phyloP scores from a whole-genome alignment of 2,329 filamentous ascomycete genomes.

The Lojkania enalia region DNA sequence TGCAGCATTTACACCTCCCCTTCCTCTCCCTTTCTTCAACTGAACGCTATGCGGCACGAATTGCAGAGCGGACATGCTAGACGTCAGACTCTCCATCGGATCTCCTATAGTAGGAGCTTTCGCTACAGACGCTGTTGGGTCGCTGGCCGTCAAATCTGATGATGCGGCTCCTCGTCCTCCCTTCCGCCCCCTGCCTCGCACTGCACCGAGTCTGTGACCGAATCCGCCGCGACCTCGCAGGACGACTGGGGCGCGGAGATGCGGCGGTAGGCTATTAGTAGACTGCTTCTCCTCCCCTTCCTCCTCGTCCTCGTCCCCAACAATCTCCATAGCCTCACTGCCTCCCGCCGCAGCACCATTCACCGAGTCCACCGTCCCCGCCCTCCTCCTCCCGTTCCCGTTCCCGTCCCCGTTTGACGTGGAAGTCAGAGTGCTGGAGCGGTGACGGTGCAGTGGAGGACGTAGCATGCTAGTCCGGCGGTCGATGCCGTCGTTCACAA shows the following conservation, averaged over 20 bases:
- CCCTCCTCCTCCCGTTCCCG: background rate
- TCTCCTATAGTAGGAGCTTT: conserved; percentile 46
- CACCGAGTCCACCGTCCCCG: background rate
- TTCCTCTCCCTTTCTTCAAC: conserved; percentile 1
- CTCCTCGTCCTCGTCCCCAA: conserved; percentile 19
- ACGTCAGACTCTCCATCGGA: conserved; percentile 65
- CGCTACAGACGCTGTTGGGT: no score
- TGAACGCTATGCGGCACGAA: conserved; percentile 68
- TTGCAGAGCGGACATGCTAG: conserved; percentile 70
- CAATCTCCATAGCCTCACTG: conserved; percentile 30
- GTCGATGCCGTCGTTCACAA: conserved; percentile 90
- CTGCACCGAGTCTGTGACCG: conserved; percentile 16
- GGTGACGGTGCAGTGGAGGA: conserved; percentile 40
- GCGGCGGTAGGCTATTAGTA: background rate
- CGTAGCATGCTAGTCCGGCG: conserved; percentile 75
- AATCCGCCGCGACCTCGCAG: conserved; percentile 39
- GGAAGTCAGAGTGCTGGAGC: conserved; percentile 17
- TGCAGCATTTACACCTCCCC: background rate
- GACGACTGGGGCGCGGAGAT: conserved; percentile 21
- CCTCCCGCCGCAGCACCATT: conserved; percentile 6
- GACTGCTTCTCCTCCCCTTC: conserved; percentile 8
- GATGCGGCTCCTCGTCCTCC: conserved; percentile 9
- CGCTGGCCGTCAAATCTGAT: background rate
- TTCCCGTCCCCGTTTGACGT: conserved; percentile 7
- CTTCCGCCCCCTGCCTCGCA: conserved; percentile 11